Evolutionary conservation across 192 early-diverging fungal genomes (phyloP).

Genomic region (Coemansia sp.): DNA sequence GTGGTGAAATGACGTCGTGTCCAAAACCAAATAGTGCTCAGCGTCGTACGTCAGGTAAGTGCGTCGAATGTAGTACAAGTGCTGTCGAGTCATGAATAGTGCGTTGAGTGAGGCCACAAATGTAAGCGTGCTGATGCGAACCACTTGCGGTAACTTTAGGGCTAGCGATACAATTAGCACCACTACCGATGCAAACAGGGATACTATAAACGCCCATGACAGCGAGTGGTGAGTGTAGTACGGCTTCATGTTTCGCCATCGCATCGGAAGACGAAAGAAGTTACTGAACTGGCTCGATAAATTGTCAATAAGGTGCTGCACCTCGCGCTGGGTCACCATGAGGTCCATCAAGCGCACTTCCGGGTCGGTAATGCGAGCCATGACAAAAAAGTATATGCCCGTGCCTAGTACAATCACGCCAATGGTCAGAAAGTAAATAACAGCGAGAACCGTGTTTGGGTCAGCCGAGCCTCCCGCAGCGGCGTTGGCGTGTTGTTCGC

Average conservation of each 20-base stretch:
- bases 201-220: constrained; percentile 52
- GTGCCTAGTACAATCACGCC: constrained; percentile 51
- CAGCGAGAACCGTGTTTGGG: constrained; percentile 48
- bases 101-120: constrained; percentile 47
- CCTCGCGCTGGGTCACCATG: constrained; percentile 60
- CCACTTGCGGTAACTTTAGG: constrained; percentile 30
- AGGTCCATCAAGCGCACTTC: constrained; percentile 57
- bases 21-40: constrained; percentile 47
- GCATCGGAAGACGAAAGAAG: constrained; percentile 50
- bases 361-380: constrained; percentile 52
- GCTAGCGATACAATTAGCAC: constrained; percentile 32
- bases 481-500: not conserved
- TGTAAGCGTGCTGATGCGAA: constrained; percentile 46
- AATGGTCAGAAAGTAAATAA: constrained; percentile 57
- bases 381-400: constrained; percentile 56
- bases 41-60: constrained; percentile 48
- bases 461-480: constrained; percentile 22
- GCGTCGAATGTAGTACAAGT: constrained; percentile 55
- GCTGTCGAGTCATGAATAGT: constrained; percentile 55
- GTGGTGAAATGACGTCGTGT: constrained; percentile 40
- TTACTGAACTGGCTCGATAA: constrained; percentile 56
- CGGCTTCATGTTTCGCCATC: constrained; percentile 55
- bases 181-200: constrained; percentile 27
- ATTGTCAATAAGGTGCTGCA: constrained; percentile 60
- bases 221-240: constrained; percentile 52